phyloP scores from a whole-genome alignment of 2,329 filamentous ascomycete genomes.

The Corinectria fuckeliana region DNA sequence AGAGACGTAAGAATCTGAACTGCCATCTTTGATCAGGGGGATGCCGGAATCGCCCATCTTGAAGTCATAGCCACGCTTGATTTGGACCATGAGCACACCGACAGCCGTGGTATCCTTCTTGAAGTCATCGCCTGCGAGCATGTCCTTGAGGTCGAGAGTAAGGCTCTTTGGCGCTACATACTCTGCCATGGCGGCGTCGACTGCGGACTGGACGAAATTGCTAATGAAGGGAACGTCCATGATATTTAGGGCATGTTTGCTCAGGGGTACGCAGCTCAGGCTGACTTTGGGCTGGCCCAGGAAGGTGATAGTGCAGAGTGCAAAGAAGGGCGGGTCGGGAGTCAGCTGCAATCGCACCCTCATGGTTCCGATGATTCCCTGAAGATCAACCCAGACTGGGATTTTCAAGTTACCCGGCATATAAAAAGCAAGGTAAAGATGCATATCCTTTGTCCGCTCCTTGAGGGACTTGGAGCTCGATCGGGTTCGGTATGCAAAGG shows the following conservation, averaged over 20 bases:
- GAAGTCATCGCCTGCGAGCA: conserved; percentile 79
- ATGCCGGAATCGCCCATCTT: conserved; percentile 72
- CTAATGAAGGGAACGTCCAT: conserved; percentile 79
- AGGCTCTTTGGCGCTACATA: conserved; percentile 80
- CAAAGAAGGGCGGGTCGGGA: conserved; percentile 78
- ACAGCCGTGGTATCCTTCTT: conserved; percentile 74
- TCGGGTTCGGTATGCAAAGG: conserved; percentile 74
- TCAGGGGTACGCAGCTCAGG: conserved; percentile 73
- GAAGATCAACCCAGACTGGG: conserved; percentile 77
- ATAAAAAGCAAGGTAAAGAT: conserved; percentile 76
- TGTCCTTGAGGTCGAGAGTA: conserved; percentile 76
- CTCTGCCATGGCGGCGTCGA: conserved; percentile 75
- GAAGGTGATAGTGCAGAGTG: conserved; percentile 76
- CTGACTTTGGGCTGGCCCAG: conserved; percentile 77
- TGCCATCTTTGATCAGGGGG: conserved; percentile 63
- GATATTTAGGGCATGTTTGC: conserved; percentile 72
- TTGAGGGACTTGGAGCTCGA: conserved; percentile 67
- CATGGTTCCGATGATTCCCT: conserved; percentile 74
- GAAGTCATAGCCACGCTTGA: conserved; percentile 72
- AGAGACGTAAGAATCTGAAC: conserved; percentile 74
- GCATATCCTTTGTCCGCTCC: conserved; percentile 69
- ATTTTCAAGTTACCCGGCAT: conserved; percentile 61
- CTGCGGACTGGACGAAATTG: conserved; percentile 75
- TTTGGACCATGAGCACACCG: conserved; percentile 70
- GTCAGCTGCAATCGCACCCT: conserved; percentile 74